phyloP scores from a whole-genome alignment of 2,329 filamentous ascomycete genomes.

The Cytospora schulzeri region DNA sequence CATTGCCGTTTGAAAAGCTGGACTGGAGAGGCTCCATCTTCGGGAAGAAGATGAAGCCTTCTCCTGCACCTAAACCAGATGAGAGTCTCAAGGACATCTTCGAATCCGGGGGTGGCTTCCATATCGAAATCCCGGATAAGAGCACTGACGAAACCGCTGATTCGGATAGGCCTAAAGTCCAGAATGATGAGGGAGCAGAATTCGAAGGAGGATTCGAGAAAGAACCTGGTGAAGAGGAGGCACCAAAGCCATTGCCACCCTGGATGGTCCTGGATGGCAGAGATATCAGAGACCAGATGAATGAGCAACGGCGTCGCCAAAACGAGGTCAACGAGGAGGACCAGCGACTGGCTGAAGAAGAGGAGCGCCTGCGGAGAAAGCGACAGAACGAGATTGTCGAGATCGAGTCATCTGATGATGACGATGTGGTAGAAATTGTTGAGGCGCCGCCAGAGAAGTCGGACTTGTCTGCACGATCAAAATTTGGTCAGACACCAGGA shows the following conservation, averaged over 20 bases:
- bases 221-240: slow-evolving; percentile 44
- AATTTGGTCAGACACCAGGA: not conserved
- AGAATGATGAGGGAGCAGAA: slow-evolving; percentile 43
- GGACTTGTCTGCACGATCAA: not conserved
- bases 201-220: slow-evolving; percentile 68
- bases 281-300: slow-evolving; percentile 67
- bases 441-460: slow-evolving; percentile 42
- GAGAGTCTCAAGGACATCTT: slow-evolving; percentile 31
- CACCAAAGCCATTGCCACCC: slow-evolving; percentile 67
- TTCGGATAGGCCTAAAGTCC: slow-evolving; percentile 23
- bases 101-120: slow-evolving; percentile 41
- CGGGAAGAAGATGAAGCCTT: slow-evolving; percentile 41
- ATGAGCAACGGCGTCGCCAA: slow-evolving; percentile 59
- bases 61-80: slow-evolving; percentile 15
- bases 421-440: slow-evolving; percentile 60
- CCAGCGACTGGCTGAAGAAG: slow-evolving; percentile 57
- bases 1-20: slow-evolving; percentile 88
- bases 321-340: slow-evolving; percentile 67
- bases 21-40: slow-evolving; percentile 67
- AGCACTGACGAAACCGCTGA: slow-evolving; percentile 29
- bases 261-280: slow-evolving; percentile 69
- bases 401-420: slow-evolving; percentile 64
- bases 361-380: slow-evolving; percentile 49
- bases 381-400: slow-evolving; percentile 57
- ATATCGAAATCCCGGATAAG: slow-evolving; percentile 31